phyloP scores from a whole-genome alignment of 768 basidiomycete species.

The Mycena belliarum region DNA sequence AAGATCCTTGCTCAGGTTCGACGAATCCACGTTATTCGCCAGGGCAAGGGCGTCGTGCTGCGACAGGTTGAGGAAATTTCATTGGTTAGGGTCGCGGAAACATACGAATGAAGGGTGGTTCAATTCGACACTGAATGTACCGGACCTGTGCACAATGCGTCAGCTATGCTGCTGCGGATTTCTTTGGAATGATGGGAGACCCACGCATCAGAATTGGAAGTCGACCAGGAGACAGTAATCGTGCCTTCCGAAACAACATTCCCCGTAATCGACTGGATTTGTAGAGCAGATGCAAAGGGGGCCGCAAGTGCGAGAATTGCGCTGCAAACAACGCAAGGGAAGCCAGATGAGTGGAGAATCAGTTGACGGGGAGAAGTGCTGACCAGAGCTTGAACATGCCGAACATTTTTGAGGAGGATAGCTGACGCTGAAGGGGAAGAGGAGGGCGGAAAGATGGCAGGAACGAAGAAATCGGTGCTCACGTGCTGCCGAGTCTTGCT shows the following conservation, averaged over 20 bases:
- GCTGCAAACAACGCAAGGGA: not conserved
- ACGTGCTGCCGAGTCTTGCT: too few relatives aligned
- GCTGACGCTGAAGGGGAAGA: not conserved
- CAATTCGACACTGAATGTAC: slow-evolving; percentile 13
- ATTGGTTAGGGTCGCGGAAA: not conserved
- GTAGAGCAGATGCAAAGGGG: slow-evolving; percentile 16
- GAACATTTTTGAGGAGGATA: slow-evolving; percentile 9
- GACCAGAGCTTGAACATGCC: slow-evolving; percentile 17
- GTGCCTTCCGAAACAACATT: slow-evolving; percentile 14
- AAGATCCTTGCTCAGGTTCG: not conserved
- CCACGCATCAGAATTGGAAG: slow-evolving; percentile 4
- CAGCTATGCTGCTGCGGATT: not conserved
- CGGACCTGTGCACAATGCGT: not conserved
- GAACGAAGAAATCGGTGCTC: not conserved
- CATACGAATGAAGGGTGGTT: slow-evolving; percentile 16
- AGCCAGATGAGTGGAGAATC: not conserved
- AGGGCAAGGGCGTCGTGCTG: slow-evolving; percentile 15
- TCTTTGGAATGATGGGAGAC: not conserved
- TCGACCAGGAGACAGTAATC: slow-evolving; percentile 10
- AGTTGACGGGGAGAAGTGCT: not conserved
- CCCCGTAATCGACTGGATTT: slow-evolving; percentile 9
- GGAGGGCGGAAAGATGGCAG: not conserved
- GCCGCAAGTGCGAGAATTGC: slow-evolving; percentile 18
- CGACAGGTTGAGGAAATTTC: not conserved
- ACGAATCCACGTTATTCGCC: slow-evolving; percentile 17